These are phyloP conservation scores for Beta vulgaris DNA, from an alignment of 148 eudicot genomes.

Conservation along the genomic window DNA sequence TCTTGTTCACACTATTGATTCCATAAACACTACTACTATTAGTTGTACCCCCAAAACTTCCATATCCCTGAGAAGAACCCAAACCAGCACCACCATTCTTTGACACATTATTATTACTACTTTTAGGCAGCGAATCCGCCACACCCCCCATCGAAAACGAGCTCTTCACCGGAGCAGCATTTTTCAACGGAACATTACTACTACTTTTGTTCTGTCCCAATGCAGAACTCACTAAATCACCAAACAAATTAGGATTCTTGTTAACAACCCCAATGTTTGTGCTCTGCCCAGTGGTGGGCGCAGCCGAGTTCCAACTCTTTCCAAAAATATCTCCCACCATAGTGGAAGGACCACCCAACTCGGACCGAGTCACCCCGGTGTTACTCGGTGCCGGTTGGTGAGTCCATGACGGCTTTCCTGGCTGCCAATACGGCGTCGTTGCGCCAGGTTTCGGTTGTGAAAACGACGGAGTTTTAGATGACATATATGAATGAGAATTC, in stretches of 20 bases:
- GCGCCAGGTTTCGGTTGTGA: conserved; percentile 33
- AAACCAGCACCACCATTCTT: conserved; percentile 25
- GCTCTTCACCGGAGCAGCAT: conserved; percentile 34
- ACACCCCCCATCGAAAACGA: conserved; percentile 61
- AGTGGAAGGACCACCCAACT: conserved; percentile 53
- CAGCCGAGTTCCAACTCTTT: conserved; percentile 60
- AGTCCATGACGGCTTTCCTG: conserved; percentile 73
- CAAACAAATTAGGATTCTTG: conserved; percentile 80
- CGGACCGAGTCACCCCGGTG: conserved; percentile 34
- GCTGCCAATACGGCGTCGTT: conserved; percentile 55
- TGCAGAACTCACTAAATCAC: conserved; percentile 70
- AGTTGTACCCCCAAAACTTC: conserved; percentile 23
- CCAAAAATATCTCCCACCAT: conserved; percentile 94
- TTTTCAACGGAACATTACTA: conserved; percentile 72
- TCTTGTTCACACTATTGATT: conserved; percentile 29
- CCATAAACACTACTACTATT: conserved; percentile 23
- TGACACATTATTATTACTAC: conserved; percentile 16
- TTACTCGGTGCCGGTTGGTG: conserved; percentile 69
- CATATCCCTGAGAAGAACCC: conserved; percentile 35
- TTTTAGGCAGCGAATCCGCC: conserved; percentile 64
- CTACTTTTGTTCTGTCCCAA: conserved; percentile 47
- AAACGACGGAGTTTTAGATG: conserved; percentile 29
- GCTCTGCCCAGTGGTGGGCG: conserved; percentile 23
- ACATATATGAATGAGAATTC: conserved; percentile 27
- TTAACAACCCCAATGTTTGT: conserved; percentile 58